Conservation (phyloP, 345 rosid genomes). For the Diplotaxis tenuifolia region DNA sequence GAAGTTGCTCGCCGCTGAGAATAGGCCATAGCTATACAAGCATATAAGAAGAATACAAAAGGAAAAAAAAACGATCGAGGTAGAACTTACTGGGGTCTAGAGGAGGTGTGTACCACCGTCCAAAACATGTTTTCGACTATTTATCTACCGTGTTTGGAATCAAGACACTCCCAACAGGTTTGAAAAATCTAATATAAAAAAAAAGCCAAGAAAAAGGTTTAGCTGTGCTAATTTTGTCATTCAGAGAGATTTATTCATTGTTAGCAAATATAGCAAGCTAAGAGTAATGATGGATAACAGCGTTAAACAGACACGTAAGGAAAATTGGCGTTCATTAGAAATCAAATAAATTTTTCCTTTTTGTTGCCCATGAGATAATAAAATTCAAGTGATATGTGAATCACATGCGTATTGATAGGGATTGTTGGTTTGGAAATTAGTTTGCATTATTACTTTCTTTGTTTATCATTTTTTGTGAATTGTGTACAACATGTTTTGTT, state of each 20-base stretch:
- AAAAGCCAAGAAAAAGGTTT: too few relatives aligned
- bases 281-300: not conserved
- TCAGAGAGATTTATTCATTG: too few relatives aligned
- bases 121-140: too few relatives aligned
- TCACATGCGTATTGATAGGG: not conserved
- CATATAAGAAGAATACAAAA: too few relatives aligned
- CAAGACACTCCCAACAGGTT: slow-evolving; percentile 4
- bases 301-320: not conserved
- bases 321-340: not conserved
- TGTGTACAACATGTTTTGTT: not conserved
- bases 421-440: not conserved
- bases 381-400: not conserved
- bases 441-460: not conserved
- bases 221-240: too few relatives aligned
- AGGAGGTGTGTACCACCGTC: too few relatives aligned
- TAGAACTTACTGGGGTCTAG: too few relatives aligned
- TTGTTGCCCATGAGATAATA: not conserved
- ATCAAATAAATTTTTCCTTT: not conserved
- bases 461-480: not conserved
- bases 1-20: too few relatives aligned
- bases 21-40: too few relatives aligned
- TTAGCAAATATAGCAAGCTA: not conserved
- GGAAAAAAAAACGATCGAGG: not conserved
- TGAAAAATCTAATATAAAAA: not conserved
- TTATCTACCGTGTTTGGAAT: slow-evolving; percentile 17